Base-by-base conservation (phyloP, 768 basidiomycete genomes). In the Lactarius evosmus region DNA sequence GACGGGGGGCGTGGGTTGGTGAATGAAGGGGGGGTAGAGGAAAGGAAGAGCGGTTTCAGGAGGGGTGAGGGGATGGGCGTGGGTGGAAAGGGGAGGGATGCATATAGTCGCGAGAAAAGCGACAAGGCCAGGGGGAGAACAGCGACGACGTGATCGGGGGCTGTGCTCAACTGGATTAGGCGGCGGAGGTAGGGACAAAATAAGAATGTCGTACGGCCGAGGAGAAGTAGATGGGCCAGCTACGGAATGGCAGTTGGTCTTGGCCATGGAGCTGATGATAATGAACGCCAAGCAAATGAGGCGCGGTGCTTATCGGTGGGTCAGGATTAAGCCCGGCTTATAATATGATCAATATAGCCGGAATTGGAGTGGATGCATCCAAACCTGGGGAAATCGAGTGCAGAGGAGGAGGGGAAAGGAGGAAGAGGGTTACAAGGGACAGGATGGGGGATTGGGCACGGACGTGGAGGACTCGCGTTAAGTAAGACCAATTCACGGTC, bases 11-110 rank as follows among this genome's bases (percentile, higher is more conserved):
- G 68, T 33, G 44, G 40, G 74, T 63, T 52, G 63, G 63, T 34
- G 70, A 73, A 66, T 1, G 19, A 82, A 71, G 25, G 76, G 78
- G 14, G 70, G 69, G 29, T 67, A 69, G 44, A 69, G 67, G 32
- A 70, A 69, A 3, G 66, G 70, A 54, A 67, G 63, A 27, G 61
- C 34, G 0, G 67, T 59, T 7, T 56, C 17, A 8, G 67, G 33
- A 0, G 40, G 29, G 25, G 64, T 66, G 57, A 57, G 34, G 46
- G 66, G 66, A 33, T 58, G 32, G 8, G 46, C 58, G 40, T 57
- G 22, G 7, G 17, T 44, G 27, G 50, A 29, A 11, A 34, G 16
- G 1, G 56, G 38, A 16, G 62, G n/a, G 1, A 56, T 59, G 44
- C 50, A 61, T 6, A 64, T 4, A 27, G 66, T 44, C 3, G 68